These are phyloP conservation scores for Hippophae rhamnoides DNA, from an alignment of 306 rosid genomes.

Conservation along the genomic window DNA sequence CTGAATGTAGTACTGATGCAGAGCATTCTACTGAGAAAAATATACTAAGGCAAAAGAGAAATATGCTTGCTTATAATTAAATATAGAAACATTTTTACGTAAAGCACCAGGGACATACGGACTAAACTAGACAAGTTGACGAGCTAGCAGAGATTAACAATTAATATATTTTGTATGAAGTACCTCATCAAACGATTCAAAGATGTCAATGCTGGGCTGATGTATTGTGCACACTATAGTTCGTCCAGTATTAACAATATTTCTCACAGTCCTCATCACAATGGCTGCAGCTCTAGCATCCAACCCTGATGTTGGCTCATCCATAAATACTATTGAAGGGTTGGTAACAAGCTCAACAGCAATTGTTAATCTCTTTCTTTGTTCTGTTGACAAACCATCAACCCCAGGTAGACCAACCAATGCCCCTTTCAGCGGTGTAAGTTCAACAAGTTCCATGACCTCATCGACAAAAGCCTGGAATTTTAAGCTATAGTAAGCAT, in stretches of 20 bases:
- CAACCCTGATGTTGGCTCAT: slow-evolving; percentile 96
- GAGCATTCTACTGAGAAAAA: no score
- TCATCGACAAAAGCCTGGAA: slow-evolving; percentile 90
- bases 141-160: neutral
- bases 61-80: no score
- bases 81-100: no score
- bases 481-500: slow-evolving; percentile 13
- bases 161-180: neutral
- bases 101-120: no score
- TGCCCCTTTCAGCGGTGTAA: slow-evolving; percentile 68
- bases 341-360: slow-evolving; percentile 94
- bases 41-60: no score
- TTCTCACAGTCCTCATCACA: slow-evolving; percentile 98
- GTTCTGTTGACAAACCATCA: slow-evolving; percentile 93
- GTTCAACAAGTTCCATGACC: slow-evolving; percentile 98
- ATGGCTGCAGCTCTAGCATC: slow-evolving; percentile 98
- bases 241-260: slow-evolving; percentile 90
- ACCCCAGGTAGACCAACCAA: slow-evolving; percentile 88
- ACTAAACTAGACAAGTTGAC: no score
- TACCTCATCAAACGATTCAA: slow-evolving; percentile 99
- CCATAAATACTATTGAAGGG: slow-evolving; percentile 95
- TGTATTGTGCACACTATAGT: slow-evolving; percentile 97
- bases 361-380: slow-evolving; percentile 80
- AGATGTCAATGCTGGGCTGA: slow-evolving; percentile 97
- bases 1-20: no score